Base-by-base conservation (phyloP, 2,329 filamentous ascomycete genomes). In the Aspergillus sp. region DNA sequence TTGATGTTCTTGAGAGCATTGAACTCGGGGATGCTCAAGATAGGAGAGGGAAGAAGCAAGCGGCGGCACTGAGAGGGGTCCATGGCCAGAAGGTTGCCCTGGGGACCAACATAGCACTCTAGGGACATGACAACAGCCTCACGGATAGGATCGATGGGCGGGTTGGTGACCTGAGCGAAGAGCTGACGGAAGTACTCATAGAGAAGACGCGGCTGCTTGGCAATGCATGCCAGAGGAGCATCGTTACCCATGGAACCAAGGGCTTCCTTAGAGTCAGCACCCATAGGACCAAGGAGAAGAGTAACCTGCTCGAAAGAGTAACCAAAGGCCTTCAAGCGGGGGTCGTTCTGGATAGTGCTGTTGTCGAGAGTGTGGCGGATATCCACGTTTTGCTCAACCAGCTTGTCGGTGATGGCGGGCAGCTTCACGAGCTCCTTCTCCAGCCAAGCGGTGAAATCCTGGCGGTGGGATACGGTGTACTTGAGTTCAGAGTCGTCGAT, bases 101-200 rank as follows among this genome's bases (percentile, higher is more conserved):
- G 94, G 50, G 94, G 94, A 53, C 94, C 94, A 69, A 98, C 91
- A 75, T 97, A 98, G 72, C 94, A 96, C 76, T 97, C 93, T 46
- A 98, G 82, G 59, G 94, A 97, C 94, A 98, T 98, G 78, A 98
- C 94, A 72, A 97, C 95, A 30, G 93, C 94, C 84, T 98, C 94
- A 78, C 94, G 87, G 71, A 98, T 98, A 34, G 94, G 94, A 74
- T 98, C 94, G 73, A 98, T 98, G 15, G 94, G 94, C 69, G 94
- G 94, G 79, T 98, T 98, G 64, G 94, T 98, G 76, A 98, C 94
- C 81, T 98, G 94, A 9, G 94, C 94, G 77, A 98, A 98, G 48
- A 98, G 89, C 82, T 98, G 92, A 65, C 94, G 89, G 89, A 98
- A 98, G 81, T 98, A 98, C 78, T 97, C 94, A 77, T 91, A 96